These are phyloP conservation scores for Mortierella sp. DNA, from an alignment of 371 early-diverging fungal genomes.

Conservation along the genomic window DNA sequence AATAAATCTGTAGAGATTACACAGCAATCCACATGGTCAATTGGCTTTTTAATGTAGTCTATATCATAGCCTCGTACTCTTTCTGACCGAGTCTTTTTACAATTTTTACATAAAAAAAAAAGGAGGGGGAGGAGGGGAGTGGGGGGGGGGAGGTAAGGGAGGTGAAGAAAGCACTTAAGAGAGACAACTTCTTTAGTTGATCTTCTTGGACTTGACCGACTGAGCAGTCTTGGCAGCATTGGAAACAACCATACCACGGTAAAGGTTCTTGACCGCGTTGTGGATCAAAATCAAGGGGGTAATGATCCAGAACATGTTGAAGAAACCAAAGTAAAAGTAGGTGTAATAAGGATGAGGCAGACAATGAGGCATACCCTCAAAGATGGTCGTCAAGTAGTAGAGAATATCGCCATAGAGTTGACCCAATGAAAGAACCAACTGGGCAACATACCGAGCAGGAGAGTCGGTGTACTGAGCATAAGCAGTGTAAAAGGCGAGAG, in stretches of 20 bases:
- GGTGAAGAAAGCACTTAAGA: no score
- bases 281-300: constrained; percentile 64
- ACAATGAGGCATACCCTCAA: constrained; percentile 72
- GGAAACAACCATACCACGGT: constrained; percentile 43
- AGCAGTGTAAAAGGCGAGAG: constrained; percentile 74
- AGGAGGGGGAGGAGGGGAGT: not conserved
- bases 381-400: constrained; percentile 74
- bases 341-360: constrained; percentile 78
- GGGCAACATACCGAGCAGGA: constrained; percentile 75
- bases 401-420: constrained; percentile 84
- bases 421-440: constrained; percentile 73
- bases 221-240: constrained; percentile 14
- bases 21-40: no score
- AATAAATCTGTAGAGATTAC: no score
- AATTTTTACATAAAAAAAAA: no score
- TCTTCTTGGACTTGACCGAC: constrained; percentile 24
- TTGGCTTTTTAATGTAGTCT: no score
- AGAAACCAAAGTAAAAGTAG: constrained; percentile 79
- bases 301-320: constrained; percentile 80
- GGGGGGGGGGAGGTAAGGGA: not conserved
- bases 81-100: no score
- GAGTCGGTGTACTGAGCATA: constrained; percentile 67
- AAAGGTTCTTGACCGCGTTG: constrained; percentile 55
- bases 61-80: no score
- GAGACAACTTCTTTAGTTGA: constrained; percentile 30